Base-by-base conservation (phyloP, 2,329 filamentous ascomycete genomes). In the Nannizzia gypsea region DNA sequence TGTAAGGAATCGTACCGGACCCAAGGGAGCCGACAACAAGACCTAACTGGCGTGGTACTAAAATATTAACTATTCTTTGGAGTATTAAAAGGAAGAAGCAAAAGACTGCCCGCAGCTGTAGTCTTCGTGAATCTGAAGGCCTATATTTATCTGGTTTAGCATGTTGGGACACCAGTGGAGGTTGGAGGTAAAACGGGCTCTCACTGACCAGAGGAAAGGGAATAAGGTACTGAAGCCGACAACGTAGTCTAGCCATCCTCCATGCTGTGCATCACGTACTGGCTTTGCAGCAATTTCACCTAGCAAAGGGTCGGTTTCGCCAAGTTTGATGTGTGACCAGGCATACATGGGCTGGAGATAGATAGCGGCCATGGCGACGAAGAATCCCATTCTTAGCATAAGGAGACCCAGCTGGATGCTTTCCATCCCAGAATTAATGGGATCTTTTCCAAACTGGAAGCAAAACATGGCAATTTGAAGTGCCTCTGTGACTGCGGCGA, bases 21-120 rank as follows among this genome's bases (percentile, higher is more conserved):
- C 74, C 74, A 6, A 80, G 67, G 5, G 69, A 59, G 24, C 74
- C 72, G 4, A 78, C 74, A 0, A 80, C 67, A 0, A 64, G 60
- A 22, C 76, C 77, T 0, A 79, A 69, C 56, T 78, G 73, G 11
- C 73, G 60, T 0, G 77, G 77, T 0, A 74, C 77, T 36, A 76
- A 46, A 1, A 78, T 68, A 52, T 80, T 78, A 46, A 79, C 69
- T 13, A 72, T 64, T 1, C 77, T 75, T 62, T 80, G 77, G 4
- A 63, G 67, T 20, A 78, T 54, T 13, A 79, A 63, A 5, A 80
- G 67, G 2, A 73, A 3, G 5, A 79, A 56, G 59, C 77, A 77
- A 6, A 77, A 5, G 0, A 78, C 59, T 0, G 77, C 74, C 8
- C 22, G 74, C 70, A 66, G 65, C 60, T 79, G 77, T 28, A 55